A percentile compares a stretch with the other conserved stretches of the same genome.
Evolutionary conservation across 116 monocot genomes (phyloP).

Genomic region (Cymodocea nodosa): DNA sequence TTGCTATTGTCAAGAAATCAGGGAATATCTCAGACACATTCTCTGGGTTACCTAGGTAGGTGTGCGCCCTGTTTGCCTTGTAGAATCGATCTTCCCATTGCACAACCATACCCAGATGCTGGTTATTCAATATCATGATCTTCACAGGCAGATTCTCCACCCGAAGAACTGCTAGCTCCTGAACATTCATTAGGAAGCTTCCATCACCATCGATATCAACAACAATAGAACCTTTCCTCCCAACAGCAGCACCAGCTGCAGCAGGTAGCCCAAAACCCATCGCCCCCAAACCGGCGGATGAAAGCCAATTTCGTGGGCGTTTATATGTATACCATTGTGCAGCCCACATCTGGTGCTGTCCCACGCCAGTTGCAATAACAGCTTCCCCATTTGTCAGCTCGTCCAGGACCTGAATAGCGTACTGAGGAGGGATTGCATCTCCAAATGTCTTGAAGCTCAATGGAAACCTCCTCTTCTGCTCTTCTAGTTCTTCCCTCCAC

Average conservation of each 20-base stretch:
- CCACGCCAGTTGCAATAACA: conserved; percentile 68
- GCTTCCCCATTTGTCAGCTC: conserved; percentile 79
- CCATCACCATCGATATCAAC: conserved; percentile 85
- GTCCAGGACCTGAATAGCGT: conserved; percentile 57
- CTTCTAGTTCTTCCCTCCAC: conserved; percentile 55
- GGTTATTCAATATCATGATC: conserved; percentile 76
- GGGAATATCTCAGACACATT: conserved; percentile 53
- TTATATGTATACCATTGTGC: conserved; percentile 58
- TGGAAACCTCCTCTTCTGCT: conserved; percentile 49
- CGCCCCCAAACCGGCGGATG: conserved; percentile 59
- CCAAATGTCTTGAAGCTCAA: conserved; percentile 60
- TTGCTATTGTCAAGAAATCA: conserved; percentile 58
- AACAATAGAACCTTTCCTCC: conserved; percentile 56
- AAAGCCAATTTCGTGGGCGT: conserved; percentile 50
- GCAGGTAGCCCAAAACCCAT: conserved; percentile 91
- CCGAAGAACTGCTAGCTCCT: conserved; percentile 59
- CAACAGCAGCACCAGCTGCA: conserved; percentile 77
- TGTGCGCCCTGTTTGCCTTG: conserved; percentile 59
- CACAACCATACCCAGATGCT: conserved; percentile 87
- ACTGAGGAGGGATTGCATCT: conserved; percentile 69
- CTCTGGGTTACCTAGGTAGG: conserved; percentile 55
- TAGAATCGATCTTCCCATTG: conserved; percentile 86
- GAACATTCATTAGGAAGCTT: conserved; percentile 76
- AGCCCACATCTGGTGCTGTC: conserved; percentile 96
- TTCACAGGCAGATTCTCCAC: conserved; percentile 70